A percentile compares a stretch with the other conserved stretches of the same genome.
Evolutionary conservation across 176 grass and related monocot genomes (phyloP).

Genomic region (Carex kokanica): DNA sequence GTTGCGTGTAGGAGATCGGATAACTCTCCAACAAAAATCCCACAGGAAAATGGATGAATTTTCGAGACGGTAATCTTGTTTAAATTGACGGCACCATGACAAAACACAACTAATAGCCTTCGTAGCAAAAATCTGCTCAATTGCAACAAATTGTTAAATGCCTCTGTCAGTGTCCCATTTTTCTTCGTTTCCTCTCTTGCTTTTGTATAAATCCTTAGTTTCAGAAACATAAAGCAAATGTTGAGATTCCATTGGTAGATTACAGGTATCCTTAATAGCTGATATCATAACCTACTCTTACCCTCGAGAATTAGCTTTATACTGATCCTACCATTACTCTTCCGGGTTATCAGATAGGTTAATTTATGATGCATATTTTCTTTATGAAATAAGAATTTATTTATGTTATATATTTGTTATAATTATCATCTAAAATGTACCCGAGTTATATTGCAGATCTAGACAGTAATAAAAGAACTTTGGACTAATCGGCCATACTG

Average conservation of each 20-base stretch:
- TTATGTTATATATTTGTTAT: neutral
- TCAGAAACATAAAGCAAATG: neutral
- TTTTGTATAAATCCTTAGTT: neutral
- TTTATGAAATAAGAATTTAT: neutral
- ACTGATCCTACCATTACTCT: neutral
- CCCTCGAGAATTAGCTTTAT: neutral
- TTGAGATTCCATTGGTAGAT: neutral
- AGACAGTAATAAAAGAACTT: neutral
- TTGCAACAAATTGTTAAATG: conserved; percentile 8
- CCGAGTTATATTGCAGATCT: neutral
- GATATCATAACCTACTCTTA: neutral
- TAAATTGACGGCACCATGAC: conserved; percentile 59
- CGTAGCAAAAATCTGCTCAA: conserved; percentile 73
- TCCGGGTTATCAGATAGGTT: neutral
- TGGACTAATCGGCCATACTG: neutral
- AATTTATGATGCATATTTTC: neutral
- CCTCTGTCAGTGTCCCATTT: neutral
- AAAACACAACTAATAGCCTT: conserved; percentile 58
- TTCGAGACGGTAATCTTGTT: conserved; percentile 33
- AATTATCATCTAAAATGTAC: neutral
- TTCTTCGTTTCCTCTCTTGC: neutral
- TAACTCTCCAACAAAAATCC: conserved; percentile 83
- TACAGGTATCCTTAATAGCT: neutral
- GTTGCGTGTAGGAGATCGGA: conserved; percentile 43
- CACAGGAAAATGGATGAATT: conserved; percentile 63